Evolutionary conservation across 768 basidiomycete genomes (phyloP).

Genomic region (Pleurotus cornucopiae): DNA sequence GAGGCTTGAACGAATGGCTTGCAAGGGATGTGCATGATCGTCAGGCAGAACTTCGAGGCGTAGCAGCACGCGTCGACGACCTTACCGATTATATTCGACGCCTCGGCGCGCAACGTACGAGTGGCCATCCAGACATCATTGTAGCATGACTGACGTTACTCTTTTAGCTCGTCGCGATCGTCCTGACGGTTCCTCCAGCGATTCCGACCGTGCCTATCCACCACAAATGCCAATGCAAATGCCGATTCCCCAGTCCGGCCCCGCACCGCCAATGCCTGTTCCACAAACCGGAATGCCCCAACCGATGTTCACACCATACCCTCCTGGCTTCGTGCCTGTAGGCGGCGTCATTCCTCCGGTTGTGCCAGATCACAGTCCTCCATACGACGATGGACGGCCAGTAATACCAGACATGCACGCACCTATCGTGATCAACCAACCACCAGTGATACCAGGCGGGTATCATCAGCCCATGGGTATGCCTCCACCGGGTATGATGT

Average conservation of each 20-base stretch:
- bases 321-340: conserved; percentile 16
- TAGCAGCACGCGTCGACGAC: conserved; percentile 57
- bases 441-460: not conserved
- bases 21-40: conserved; percentile 76
- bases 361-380: conserved; percentile 18
- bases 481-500: not conserved
- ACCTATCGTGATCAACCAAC: not conserved
- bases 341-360: conserved; percentile 34
- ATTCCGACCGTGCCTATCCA: not conserved
- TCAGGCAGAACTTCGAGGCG: conserved; percentile 64
- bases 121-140: not conserved
- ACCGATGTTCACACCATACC: conserved; percentile 7
- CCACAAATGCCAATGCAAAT: not conserved
- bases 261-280: not conserved
- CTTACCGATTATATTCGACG: conserved; percentile 37
- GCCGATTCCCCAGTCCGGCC: not conserved
- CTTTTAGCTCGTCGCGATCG: not conserved
- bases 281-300: conserved; percentile 11
- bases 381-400: not conserved
- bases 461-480: not conserved
- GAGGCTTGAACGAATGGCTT: conserved; percentile 74
- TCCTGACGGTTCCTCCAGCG: not conserved
- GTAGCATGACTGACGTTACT: not conserved
- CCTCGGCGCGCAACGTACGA: conserved; percentile 17
- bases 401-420: conserved; percentile 23